Evolutionary conservation across 129 eudicot species (phyloP), one percentile per base, ranked within the genome.

Genomic region (Pseudognaphalium luteoalbum): DNA sequence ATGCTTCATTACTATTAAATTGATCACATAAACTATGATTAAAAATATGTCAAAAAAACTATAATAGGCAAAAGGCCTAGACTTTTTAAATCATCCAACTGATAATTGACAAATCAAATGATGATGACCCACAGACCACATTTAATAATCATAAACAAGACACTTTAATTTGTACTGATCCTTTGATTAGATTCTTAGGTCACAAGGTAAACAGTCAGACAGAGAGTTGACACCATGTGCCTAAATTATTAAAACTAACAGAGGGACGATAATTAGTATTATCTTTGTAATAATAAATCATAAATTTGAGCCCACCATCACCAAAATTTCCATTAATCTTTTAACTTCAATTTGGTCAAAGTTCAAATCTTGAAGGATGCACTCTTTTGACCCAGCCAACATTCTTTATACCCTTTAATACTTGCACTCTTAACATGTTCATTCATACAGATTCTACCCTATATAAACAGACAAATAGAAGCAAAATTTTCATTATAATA

Each of bases 221-320:
- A 57, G 32, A 52, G 67, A 70, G 81, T 61, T 32, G 80, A 74
- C 76, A 74, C 76, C 80, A 80, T 80, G 84, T 80, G 80, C 76
- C 80, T 59, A 80, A 74, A 80, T 80, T 74, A 80, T 80, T 80
- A 56, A 60, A 67, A 74, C 75, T 68, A 70, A 29, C 44, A 59
- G 61, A 80, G 28, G 54, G 61, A 80, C 44, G 32, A 41, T 64
- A 71, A 47, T 60, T 14, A 50, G n/a, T 35, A 34, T 62, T 9
- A 25, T 5, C 54, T 47, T 47, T 2, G 25, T 25, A 35, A 72
- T 50, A 79, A 66, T 42, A 66, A 33, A 69, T 67, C 32, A 74
- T 57, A 73, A 9, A 74, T 42, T 35, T 68, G 66, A 66, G 17
- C 71, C 75, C 83, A 80, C 76, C 80, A 73, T 73, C 39, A 73